Evolutionary conservation across 768 basidiomycete genomes (phyloP).

Genomic region (Termitomyces sp.): DNA sequence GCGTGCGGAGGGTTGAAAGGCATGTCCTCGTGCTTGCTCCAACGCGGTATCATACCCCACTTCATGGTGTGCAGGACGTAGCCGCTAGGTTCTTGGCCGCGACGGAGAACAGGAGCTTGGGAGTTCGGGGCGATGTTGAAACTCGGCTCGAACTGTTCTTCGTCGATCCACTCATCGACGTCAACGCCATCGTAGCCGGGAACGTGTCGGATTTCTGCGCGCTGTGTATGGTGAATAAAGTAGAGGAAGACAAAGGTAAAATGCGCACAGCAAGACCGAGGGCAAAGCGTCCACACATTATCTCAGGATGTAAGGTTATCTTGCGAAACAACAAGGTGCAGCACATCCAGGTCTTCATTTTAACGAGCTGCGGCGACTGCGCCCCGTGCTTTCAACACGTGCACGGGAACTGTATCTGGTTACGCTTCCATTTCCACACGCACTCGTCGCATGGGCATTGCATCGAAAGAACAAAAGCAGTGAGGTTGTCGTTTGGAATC

Average conservation of each 20-base stretch:
- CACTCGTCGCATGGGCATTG: too few relatives aligned
- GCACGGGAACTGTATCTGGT: too few relatives aligned
- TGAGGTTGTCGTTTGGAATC: too few relatives aligned
- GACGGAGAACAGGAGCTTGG: conserved; percentile 70
- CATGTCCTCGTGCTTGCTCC: conserved; percentile 71
- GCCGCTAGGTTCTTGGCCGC: conserved; percentile 22
- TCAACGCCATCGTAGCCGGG: conserved; percentile 38
- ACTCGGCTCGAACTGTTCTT: conserved; percentile 56
- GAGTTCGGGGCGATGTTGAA: conserved; percentile 87
- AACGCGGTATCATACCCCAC: conserved; percentile 89
- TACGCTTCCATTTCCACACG: too few relatives aligned
- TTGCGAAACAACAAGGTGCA: too few relatives aligned
- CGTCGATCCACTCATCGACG: conserved; percentile 57
- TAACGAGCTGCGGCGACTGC: too few relatives aligned
- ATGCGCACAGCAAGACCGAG: conserved; percentile 43
- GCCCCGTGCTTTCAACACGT: too few relatives aligned
- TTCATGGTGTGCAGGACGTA: conserved; percentile 78
- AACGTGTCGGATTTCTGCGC: conserved; percentile 40
- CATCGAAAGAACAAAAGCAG: too few relatives aligned
- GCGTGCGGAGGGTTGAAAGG: conserved; percentile 87
- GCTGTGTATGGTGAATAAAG: conserved; percentile 22
- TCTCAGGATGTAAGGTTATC: too few relatives aligned
- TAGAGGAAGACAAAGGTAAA: neutral
- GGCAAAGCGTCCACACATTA: conserved; percentile 69
- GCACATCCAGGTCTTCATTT: too few relatives aligned